A percentile compares a stretch with the other conserved stretches of the same genome.
These are phyloP conservation scores for Microbotryum violaceum DNA, from an alignment of 1,284 basidiomycete species.

Conservation along the genomic window DNA sequence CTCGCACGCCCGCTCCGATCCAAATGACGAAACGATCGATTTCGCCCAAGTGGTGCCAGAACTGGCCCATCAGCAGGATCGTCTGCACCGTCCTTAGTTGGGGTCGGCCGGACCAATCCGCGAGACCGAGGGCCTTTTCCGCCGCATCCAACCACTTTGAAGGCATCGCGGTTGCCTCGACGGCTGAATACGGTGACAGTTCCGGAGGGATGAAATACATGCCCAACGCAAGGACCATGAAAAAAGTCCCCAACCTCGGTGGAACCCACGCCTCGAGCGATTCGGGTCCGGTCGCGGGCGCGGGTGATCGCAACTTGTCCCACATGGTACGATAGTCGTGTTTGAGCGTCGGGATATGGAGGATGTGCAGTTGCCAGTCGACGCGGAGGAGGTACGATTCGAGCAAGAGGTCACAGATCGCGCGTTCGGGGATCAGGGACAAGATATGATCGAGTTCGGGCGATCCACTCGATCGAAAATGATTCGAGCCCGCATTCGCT, in stretches of 20 bases:
- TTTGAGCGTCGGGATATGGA: not conserved
- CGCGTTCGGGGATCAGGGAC: not conserved
- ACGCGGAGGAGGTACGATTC: not conserved
- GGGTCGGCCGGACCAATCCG: slow-evolving; percentile 5
- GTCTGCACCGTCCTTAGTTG: not conserved
- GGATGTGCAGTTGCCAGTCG: slow-evolving; percentile 3
- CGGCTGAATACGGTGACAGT: not conserved
- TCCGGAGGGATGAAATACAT: not conserved
- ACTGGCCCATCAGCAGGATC: not conserved
- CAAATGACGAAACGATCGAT: not conserved
- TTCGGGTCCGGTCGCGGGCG: not conserved
- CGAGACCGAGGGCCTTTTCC: not conserved
- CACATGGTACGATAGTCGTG: not conserved
- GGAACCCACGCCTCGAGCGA: not conserved
- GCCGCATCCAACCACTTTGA: not conserved
- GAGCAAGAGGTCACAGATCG: not conserved
- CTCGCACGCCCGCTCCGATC: slow-evolving; percentile 3
- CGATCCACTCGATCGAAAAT: no score
- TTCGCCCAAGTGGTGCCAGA: not conserved
- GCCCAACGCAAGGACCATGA: slow-evolving; percentile 5
- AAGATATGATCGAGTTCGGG: not conserved
- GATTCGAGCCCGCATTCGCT: no score
- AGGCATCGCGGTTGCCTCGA: not conserved
- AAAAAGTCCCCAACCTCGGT: not conserved
- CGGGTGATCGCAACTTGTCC: not conserved